These are phyloP conservation scores for Neurospora terricola DNA, from an alignment of 495 filamentous ascomycete genomes.

Conservation along the genomic window DNA sequence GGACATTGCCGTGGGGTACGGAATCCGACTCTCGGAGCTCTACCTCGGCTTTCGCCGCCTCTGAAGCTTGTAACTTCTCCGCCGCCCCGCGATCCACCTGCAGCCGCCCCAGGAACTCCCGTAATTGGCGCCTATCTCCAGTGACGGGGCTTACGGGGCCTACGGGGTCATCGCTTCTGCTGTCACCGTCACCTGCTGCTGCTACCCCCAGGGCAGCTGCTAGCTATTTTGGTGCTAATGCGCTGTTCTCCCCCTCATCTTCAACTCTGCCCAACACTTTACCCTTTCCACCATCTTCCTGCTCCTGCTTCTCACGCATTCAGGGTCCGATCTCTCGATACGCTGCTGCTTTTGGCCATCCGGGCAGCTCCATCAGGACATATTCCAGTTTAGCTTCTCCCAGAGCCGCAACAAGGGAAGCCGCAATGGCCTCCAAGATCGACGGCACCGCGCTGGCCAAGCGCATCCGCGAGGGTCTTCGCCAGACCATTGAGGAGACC, in stretches of 20 bases:
- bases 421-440: constrained; percentile 83
- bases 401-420: constrained; percentile 51
- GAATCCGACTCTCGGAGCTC: neutral
- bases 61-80: neutral
- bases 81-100: constrained; percentile 5
- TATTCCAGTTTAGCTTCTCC: constrained; percentile 29
- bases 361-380: constrained; percentile 4
- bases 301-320: neutral
- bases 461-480: constrained; percentile 69
- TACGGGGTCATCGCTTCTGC: neutral
- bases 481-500: constrained; percentile 65
- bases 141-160: neutral
- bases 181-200: neutral
- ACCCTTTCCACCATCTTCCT: neutral
- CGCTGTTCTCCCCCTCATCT: neutral
- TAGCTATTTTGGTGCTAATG: neutral
- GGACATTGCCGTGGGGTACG: neutral
- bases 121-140: neutral
- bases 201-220: neutral
- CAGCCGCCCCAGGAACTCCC: neutral
- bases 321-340: neutral
- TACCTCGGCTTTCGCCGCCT: neutral
- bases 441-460: constrained; percentile 94
- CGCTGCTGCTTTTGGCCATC: neutral
- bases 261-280: neutral